These are phyloP conservation scores for Picochlorum sp. DNA, from an alignment of 139 green algal genomes.

Conservation along the genomic window DNA sequence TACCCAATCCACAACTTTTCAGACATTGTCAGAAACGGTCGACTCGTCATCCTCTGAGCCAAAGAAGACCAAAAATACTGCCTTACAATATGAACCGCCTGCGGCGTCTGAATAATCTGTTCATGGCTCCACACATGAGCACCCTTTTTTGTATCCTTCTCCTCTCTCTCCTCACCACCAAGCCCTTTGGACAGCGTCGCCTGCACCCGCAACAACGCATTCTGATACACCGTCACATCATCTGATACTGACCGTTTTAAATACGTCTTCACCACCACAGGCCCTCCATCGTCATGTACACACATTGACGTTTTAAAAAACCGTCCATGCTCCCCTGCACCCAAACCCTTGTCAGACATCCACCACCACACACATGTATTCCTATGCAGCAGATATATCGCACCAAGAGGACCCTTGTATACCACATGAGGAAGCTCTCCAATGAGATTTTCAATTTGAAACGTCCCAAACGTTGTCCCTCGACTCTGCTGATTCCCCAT, in stretches of 20 bases:
- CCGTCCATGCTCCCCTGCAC: slow-evolving; percentile 28
- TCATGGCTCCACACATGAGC: slow-evolving; percentile 70
- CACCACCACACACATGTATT: background rate
- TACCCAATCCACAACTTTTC: slow-evolving; percentile 93
- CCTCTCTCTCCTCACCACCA: background rate
- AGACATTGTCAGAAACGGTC: slow-evolving; percentile 81
- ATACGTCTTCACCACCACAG: slow-evolving; percentile 83
- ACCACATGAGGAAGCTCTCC: slow-evolving; percentile 59
- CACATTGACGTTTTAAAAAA: slow-evolving; percentile 83
- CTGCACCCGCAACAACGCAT: slow-evolving; percentile 58
- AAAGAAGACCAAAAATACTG: slow-evolving; percentile 81
- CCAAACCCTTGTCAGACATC: too few species aligned
- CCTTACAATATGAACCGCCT: slow-evolving; percentile 53
- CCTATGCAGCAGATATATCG: background rate
- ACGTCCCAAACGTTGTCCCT: slow-evolving; percentile 2
- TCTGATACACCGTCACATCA: slow-evolving; percentile 50
- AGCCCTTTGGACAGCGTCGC: too few species aligned
- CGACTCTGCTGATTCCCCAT: slow-evolving; percentile 31
- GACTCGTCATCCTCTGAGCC: slow-evolving; percentile 77
- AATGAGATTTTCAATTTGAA: slow-evolving; percentile 14
- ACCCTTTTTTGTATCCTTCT: slow-evolving; percentile 12
- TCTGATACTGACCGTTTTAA: slow-evolving; percentile 20
- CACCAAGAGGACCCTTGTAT: slow-evolving; percentile 54
- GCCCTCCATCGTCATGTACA: slow-evolving; percentile 78
- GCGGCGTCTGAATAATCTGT: slow-evolving; percentile 14